Evolutionary conservation across 176 grass and related monocot genomes (phyloP).

Genomic region (Chloris gayana): DNA sequence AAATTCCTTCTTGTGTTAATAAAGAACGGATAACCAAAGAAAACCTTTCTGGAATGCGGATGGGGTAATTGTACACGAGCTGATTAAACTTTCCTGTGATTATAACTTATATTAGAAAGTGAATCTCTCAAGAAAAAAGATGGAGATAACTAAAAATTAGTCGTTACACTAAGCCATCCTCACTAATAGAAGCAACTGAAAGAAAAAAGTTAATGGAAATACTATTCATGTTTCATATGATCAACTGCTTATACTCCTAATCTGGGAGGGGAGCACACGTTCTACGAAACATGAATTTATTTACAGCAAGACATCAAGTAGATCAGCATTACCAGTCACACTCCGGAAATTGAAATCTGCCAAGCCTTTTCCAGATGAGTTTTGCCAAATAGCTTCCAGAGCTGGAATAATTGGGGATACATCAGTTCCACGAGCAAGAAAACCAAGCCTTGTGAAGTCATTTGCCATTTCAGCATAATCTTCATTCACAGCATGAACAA

Average conservation of each 20-base stretch:
- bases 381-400: conserved; percentile 98
- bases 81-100: conserved; percentile 96
- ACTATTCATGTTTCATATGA: conserved; percentile 6
- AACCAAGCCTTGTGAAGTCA: conserved; percentile 98
- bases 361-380: conserved; percentile 94
- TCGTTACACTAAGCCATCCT: conserved; percentile 27
- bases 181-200: conserved; percentile 12
- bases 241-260: conserved; percentile 18
- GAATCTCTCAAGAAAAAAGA: neutral
- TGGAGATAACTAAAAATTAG: conserved; percentile 21
- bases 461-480: conserved; percentile 99
- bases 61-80: conserved; percentile 95
- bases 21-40: conserved; percentile 98
- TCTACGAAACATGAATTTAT: neutral
- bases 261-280: neutral
- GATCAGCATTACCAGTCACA: conserved; percentile 74
- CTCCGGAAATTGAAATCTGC: conserved; percentile 97
- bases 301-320: neutral
- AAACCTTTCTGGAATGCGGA: conserved; percentile 97
- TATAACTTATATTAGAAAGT: conserved; percentile 32
- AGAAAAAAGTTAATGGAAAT: neutral
- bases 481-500: conserved; percentile 99
- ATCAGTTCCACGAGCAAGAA: conserved; percentile 92
- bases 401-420: conserved; percentile 94
- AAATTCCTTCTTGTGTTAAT: conserved; percentile 97